A percentile compares a stretch with the other conserved stretches of the same genome.
These are phyloP conservation scores for Colletotrichum agaves DNA, from an alignment of 2,329 filamentous ascomycete species.

Conservation along the genomic window DNA sequence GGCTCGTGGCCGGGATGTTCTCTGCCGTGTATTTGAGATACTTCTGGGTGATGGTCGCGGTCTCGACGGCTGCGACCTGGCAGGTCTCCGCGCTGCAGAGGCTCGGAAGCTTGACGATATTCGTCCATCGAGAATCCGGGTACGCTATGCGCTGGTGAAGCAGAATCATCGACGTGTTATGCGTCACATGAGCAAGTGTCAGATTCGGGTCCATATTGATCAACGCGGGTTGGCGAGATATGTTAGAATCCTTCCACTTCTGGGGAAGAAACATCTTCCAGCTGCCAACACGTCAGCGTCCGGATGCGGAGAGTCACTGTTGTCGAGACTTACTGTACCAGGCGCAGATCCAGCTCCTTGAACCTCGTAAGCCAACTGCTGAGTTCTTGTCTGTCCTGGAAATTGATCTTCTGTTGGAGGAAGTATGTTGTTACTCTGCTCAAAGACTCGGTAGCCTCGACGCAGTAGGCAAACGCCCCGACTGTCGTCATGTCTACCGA, in stretches of 20 bases:
- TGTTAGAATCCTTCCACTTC: slow-evolving; percentile 53
- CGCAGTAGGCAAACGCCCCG: slow-evolving; percentile 58
- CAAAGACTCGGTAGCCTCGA: slow-evolving; percentile 59
- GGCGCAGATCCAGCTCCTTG: slow-evolving; percentile 58
- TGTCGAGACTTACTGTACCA: slow-evolving; percentile 50
- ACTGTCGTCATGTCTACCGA: slow-evolving; percentile 49
- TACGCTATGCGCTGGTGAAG: slow-evolving; percentile 61
- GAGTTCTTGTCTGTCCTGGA: slow-evolving; percentile 52
- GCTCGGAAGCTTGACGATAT: slow-evolving; percentile 50
- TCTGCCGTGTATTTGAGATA: slow-evolving; percentile 53
- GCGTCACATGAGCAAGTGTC: slow-evolving; percentile 59
- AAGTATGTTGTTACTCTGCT: slow-evolving; percentile 58
- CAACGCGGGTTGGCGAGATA: slow-evolving; percentile 41
- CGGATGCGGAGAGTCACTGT: background rate
- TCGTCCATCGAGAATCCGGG: slow-evolving; percentile 46
- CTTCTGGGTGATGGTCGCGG: slow-evolving; percentile 56
- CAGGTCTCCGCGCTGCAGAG: slow-evolving; percentile 61
- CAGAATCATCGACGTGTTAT: slow-evolving; percentile 61
- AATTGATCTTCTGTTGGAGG: slow-evolving; percentile 54
- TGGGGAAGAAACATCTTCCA: slow-evolving; percentile 58
- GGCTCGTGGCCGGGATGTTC: slow-evolving; percentile 45
- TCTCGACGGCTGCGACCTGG: slow-evolving; percentile 56
- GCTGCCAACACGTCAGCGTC: slow-evolving; percentile 28
- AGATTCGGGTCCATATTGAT: slow-evolving; percentile 59
- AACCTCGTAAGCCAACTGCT: slow-evolving; percentile 57